Conservation (phyloP, 352 stramenopile species). For the Globisporangium nagaii region DNA sequence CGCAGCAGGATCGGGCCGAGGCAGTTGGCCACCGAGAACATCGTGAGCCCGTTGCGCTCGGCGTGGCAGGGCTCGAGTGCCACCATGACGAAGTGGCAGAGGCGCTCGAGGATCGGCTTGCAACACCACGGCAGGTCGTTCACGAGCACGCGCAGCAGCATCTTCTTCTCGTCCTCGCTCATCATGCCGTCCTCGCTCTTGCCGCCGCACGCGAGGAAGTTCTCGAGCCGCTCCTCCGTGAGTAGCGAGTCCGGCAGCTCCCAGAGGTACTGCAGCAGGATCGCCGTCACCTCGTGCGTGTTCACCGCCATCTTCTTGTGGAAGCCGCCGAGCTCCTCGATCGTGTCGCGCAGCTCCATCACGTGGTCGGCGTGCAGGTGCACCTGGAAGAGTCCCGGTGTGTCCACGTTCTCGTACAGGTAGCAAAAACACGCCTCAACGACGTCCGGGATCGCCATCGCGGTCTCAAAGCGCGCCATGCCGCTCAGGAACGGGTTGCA, state of each 20-base stretch:
- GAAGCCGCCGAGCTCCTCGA: slow-evolving; percentile 78
- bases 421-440: slow-evolving; percentile 77
- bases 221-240: slow-evolving; percentile 63
- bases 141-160: slow-evolving; percentile 60
- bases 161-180: slow-evolving; percentile 47
- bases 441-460: slow-evolving; percentile 78
- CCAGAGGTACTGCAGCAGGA: slow-evolving; percentile 81
- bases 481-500: slow-evolving; percentile 83
- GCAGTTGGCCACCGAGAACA: slow-evolving; percentile 59
- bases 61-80: slow-evolving; percentile 53
- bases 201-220: slow-evolving; percentile 54
- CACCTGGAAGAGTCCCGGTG: slow-evolving; percentile 73
- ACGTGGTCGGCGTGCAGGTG: slow-evolving; percentile 74
- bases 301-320: slow-evolving; percentile 81
- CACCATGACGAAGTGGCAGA: slow-evolving; percentile 61
- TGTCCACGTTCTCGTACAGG: slow-evolving; percentile 71
- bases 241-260: slow-evolving; percentile 75
- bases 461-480: slow-evolving; percentile 80
- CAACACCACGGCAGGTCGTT: slow-evolving; percentile 79
- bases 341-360: slow-evolving; percentile 71
- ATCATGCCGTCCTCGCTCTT: slow-evolving; percentile 29
- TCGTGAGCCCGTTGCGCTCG: slow-evolving; percentile 60
- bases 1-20: slow-evolving; percentile 66
- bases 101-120: slow-evolving; percentile 68
- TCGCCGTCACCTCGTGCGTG: slow-evolving; percentile 69